Percentiles rank a stretch among this genome's conserved stretches.
phyloP scores from a whole-genome alignment of 306 rosid genomes.

The Gleditsia sinensis region DNA sequence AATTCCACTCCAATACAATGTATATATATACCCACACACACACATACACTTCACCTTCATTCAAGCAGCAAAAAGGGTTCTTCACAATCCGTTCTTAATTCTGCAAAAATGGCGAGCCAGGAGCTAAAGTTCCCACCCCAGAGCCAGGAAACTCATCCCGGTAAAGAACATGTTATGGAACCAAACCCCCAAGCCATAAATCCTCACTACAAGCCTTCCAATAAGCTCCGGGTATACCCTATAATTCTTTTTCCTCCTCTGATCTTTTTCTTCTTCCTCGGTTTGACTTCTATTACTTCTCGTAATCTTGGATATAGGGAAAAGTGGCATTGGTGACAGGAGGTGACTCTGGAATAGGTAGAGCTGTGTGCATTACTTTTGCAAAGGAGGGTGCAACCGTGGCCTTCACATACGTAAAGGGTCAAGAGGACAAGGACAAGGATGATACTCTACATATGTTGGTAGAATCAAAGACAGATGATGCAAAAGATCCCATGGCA shows the following conservation, averaged over 20 bases:
- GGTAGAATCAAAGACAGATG: conserved; percentile 34
- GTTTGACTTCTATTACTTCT: neutral
- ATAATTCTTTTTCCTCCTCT: neutral
- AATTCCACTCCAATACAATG: neutral
- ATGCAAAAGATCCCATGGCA: conserved; percentile 54
- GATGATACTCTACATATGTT: conserved; percentile 49
- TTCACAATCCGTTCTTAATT: neutral
- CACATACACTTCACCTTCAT: neutral
- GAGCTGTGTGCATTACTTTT: conserved; percentile 48
- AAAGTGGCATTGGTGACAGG: conserved; percentile 72
- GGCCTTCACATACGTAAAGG: conserved; percentile 65
- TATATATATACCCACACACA: too few relatives aligned
- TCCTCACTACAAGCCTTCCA: conserved; percentile 50
- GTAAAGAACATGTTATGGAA: conserved; percentile 56
- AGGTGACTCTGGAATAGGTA: conserved; percentile 66
- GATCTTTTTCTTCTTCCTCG: neutral
- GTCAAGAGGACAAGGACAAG: conserved; percentile 54
- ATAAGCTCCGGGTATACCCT: conserved; percentile 45
- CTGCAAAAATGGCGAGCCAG: conserved; percentile 42
- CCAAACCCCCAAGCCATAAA: conserved; percentile 51
- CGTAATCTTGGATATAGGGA: conserved; percentile 30
- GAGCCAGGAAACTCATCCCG: conserved; percentile 53
- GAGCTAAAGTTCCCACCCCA: conserved; percentile 55
- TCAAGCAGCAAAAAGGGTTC: neutral
- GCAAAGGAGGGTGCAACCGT: conserved; percentile 60